These are phyloP conservation scores for Chaetomium tenue DNA, from an alignment of 495 filamentous ascomycete species.

Conservation along the genomic window DNA sequence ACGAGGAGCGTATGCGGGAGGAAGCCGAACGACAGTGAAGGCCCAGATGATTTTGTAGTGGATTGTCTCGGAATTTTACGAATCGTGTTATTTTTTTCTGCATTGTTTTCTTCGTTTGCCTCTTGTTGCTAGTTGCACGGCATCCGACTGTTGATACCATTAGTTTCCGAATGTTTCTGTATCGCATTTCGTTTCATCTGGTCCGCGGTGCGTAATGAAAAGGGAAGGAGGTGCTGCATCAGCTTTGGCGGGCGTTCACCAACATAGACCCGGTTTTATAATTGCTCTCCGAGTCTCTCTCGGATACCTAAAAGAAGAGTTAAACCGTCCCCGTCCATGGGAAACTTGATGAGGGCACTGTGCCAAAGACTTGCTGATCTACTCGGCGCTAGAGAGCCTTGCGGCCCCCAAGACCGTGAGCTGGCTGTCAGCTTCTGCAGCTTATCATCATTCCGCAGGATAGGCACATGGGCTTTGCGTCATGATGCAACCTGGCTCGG, in stretches of 20 bases:
- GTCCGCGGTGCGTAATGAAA: conserved; percentile 7
- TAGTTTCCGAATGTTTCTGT: not conserved
- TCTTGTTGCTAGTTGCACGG: not conserved
- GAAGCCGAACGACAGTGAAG: conserved; percentile 46
- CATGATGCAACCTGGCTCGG: not conserved
- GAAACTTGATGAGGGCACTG: not conserved
- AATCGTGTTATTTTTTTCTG: not conserved
- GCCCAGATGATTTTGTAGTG: not conserved
- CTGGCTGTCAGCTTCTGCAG: not conserved
- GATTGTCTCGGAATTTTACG: not conserved
- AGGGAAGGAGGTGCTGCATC: not conserved
- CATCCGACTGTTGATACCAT: conserved; percentile 21
- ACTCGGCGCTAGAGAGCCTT: not conserved
- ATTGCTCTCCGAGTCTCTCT: not conserved
- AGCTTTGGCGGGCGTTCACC: not conserved
- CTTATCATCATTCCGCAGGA: not conserved
- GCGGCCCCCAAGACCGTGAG: not conserved
- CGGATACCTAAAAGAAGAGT: not conserved
- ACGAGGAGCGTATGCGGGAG: conserved; percentile 49
- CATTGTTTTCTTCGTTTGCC: conserved; percentile 4
- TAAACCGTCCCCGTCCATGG: not conserved
- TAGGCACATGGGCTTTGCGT: not conserved
- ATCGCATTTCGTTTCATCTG: not conserved
- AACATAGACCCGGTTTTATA: not conserved
- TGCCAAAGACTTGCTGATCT: not conserved